Evolutionary conservation across 768 basidiomycete genomes (phyloP).

Genomic region (Rhizopogon vinicolor): DNA sequence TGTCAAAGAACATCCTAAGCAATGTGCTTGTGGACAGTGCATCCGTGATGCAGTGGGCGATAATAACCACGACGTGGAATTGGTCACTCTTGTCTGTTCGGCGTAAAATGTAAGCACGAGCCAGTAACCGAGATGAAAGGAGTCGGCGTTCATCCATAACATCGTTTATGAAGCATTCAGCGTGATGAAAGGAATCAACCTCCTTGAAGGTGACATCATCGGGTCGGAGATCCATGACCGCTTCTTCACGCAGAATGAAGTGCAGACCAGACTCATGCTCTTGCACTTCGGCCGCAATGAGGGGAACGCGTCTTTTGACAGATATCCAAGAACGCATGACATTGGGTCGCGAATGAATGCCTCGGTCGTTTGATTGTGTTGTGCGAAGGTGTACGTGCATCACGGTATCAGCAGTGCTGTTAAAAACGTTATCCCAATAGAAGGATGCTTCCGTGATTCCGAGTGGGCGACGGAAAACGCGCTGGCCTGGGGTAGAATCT

Average conservation of each 20-base stretch:
- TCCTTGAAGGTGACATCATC: slow-evolving; percentile 35
- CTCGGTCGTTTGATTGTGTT: slow-evolving; percentile 4
- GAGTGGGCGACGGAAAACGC: slow-evolving; percentile 26
- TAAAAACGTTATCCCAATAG: slow-evolving; percentile 32
- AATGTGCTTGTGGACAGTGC: slow-evolving; percentile 41
- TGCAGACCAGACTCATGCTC: slow-evolving; percentile 20
- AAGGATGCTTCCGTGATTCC: slow-evolving; percentile 36
- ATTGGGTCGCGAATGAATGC: slow-evolving; percentile 24
- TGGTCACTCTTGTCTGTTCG: slow-evolving; percentile 32
- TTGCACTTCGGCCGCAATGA: slow-evolving; percentile 40
- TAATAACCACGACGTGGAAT: slow-evolving; percentile 39
- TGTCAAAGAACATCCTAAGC: slow-evolving; percentile 39
- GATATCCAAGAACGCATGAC: slow-evolving; percentile 39
- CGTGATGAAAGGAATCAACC: slow-evolving; percentile 33
- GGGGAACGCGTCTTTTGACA: slow-evolving; percentile 44
- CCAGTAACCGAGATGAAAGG: slow-evolving; percentile 36
- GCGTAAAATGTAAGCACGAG: slow-evolving; percentile 37
- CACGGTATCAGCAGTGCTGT: slow-evolving; percentile 40
- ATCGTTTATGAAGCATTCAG: slow-evolving; percentile 23
- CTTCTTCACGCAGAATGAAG: slow-evolving; percentile 39
- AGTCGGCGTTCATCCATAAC: slow-evolving; percentile 29
- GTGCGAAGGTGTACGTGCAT: slow-evolving; percentile 33
- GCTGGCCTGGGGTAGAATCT: slow-evolving; percentile 3
- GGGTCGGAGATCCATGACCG: slow-evolving; percentile 20
- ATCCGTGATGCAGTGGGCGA: slow-evolving; percentile 50